phyloP scores from a whole-genome alignment of 441 rosid species.

The Erodium moschatum region DNA sequence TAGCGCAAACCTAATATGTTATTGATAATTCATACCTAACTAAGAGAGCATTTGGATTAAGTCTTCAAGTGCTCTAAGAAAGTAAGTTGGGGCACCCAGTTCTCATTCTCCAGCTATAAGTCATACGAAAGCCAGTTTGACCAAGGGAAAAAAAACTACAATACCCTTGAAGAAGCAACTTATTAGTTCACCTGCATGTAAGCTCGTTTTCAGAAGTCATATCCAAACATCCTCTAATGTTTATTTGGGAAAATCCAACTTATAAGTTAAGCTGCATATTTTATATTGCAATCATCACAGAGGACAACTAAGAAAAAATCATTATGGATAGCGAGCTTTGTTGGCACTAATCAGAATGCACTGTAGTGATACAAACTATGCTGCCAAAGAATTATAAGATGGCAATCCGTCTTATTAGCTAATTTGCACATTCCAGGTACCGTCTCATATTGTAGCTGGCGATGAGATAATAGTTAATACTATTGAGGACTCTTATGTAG shows the following conservation, averaged over 20 bases:
- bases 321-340: background rate
- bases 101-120: too few relatives aligned
- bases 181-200: too few relatives aligned
- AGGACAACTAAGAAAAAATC: background rate
- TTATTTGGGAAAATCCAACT: background rate
- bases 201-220: too few relatives aligned
- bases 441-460: constrained; percentile 62
- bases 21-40: too few relatives aligned
- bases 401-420: background rate
- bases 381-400: background rate
- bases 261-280: background rate
- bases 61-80: too few relatives aligned
- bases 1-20: background rate
- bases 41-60: too few relatives aligned
- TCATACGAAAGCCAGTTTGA: too few relatives aligned
- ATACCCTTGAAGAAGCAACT: too few relatives aligned
- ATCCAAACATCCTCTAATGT: too few relatives aligned
- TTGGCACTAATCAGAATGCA: background rate
- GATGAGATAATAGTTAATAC: constrained; percentile 70
- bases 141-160: too few relatives aligned
- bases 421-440: constrained; percentile 39
- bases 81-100: too few relatives aligned
- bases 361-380: background rate
- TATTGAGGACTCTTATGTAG: constrained; percentile 51
- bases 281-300: background rate